Evolutionary conservation across 495 filamentous ascomycete genomes (phyloP).

Genomic region (Podospora appendiculata): DNA sequence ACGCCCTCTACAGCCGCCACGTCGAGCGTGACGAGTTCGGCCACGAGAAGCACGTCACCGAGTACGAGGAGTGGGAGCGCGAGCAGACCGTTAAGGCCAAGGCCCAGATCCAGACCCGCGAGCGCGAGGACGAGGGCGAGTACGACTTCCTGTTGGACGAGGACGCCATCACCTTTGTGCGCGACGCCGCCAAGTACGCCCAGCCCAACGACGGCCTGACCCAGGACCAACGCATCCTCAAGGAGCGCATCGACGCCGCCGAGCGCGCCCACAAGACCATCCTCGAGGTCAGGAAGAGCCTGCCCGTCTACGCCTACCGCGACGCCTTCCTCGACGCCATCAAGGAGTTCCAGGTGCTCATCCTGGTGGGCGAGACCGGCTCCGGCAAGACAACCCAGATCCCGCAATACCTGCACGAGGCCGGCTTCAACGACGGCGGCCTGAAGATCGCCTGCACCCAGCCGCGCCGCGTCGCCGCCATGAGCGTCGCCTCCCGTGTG

Average conservation of each 20-base stretch:
- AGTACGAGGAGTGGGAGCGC: slow-evolving; percentile 92
- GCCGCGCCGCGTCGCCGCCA: slow-evolving; percentile 92
- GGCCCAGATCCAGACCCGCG: slow-evolving; percentile 67
- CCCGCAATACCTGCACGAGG: slow-evolving; percentile 82
- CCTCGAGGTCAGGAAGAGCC: slow-evolving; percentile 81
- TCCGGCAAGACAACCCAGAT: slow-evolving; percentile 87
- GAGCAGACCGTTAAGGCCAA: slow-evolving; percentile 88
- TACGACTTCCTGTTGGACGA: slow-evolving; percentile 96
- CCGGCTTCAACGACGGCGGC: slow-evolving; percentile 78
- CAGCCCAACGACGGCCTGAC: slow-evolving; percentile 49
- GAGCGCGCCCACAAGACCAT: slow-evolving; percentile 81
- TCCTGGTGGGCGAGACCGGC: slow-evolving; percentile 83
- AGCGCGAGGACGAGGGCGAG: slow-evolving; percentile 74
- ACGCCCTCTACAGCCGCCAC: slow-evolving; percentile 83
- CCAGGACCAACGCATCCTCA: slow-evolving; percentile 68
- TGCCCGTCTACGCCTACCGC: slow-evolving; percentile 83
- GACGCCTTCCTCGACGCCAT: slow-evolving; percentile 66
- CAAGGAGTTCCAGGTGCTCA: slow-evolving; percentile 68
- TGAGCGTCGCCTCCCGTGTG: slow-evolving; percentile 91
- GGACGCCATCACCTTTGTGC: slow-evolving; percentile 77
- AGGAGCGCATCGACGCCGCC: slow-evolving; percentile 74
- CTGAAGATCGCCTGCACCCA: slow-evolving; percentile 72
- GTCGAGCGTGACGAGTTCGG: slow-evolving; percentile 83
- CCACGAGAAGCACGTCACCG: slow-evolving; percentile 83
- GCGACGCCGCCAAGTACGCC: slow-evolving; percentile 61